Conservation (phyloP, 2,329 filamentous ascomycete genomes). For the Dothidotthia symphoricarpi region DNA sequence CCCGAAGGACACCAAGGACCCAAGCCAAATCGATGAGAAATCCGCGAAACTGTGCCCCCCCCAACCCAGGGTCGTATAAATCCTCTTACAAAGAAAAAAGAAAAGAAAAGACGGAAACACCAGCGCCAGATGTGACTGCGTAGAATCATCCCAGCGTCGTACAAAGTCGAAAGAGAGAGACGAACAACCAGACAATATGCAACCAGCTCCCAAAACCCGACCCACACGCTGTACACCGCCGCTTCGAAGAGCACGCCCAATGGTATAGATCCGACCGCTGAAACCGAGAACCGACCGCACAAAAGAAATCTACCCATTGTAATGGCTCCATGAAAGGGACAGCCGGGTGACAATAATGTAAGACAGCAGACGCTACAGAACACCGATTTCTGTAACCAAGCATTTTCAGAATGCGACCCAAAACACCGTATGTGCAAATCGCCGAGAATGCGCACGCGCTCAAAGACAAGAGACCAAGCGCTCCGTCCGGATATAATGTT, state of each 20-base stretch:
- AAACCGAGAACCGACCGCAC: constrained; percentile 36
- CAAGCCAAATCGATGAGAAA: constrained; percentile 34
- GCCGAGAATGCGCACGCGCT: constrained; percentile 43
- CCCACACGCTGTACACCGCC: constrained; percentile 37
- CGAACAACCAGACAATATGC: constrained; percentile 34
- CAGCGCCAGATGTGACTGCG: constrained; percentile 32
- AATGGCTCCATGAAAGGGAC: constrained; percentile 21
- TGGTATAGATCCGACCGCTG: constrained; percentile 44
- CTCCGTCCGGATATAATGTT: constrained; percentile 39
- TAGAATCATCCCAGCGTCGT: constrained; percentile 45
- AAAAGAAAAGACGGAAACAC: constrained; percentile 24
- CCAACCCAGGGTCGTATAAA: constrained; percentile 23
- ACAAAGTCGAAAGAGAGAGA: constrained; percentile 34
- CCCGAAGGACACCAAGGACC: constrained; percentile 18
- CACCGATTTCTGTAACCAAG: constrained; percentile 36
- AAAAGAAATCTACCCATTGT: constrained; percentile 45
- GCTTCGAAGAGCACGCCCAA: constrained; percentile 41
- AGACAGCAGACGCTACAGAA: constrained; percentile 35
- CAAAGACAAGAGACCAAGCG: constrained; percentile 40
- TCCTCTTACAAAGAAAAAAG: constrained; percentile 36
- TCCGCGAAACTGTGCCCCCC: constrained; percentile 10
- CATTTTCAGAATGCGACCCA: constrained; percentile 41
- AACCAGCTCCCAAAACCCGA: constrained; percentile 31
- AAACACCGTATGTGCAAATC: constrained; percentile 43
- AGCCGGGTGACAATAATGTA: constrained; percentile 34